Conservation (phyloP, 2,329 filamentous ascomycete species). For the Aciculosporium take region DNA sequence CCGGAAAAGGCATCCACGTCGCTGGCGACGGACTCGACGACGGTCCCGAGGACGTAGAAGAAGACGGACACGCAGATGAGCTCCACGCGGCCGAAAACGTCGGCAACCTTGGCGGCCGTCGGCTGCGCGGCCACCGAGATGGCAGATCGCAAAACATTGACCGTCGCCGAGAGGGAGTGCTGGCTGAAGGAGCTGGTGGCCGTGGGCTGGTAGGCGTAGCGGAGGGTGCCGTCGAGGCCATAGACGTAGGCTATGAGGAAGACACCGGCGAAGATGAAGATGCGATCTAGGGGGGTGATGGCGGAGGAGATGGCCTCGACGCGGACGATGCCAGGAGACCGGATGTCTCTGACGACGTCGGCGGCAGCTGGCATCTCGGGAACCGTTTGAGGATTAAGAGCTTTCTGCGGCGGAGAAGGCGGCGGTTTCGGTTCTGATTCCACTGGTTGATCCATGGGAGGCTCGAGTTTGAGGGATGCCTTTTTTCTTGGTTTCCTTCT, state of each 20-base stretch:
- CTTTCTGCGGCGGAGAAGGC: conserved; percentile 3
- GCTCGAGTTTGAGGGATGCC: no score
- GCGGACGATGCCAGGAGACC: conserved; percentile 41
- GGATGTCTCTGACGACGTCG: conserved; percentile 17
- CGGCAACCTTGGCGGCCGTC: conserved; percentile 48
- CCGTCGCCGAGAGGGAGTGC: conserved; percentile 42
- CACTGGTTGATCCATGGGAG: no score
- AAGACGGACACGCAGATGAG: conserved; percentile 40
- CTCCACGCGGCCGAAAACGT: conserved; percentile 49
- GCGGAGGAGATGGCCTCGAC: conserved; percentile 41
- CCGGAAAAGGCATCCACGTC: conserved; percentile 33
- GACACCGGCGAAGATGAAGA: conserved; percentile 44
- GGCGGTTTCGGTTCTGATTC: neutral
- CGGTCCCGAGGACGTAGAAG: conserved; percentile 34
- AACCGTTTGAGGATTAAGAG: neutral
- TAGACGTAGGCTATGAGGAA: conserved; percentile 53
- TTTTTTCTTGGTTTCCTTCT: no score
- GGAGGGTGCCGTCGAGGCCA: conserved; percentile 42
- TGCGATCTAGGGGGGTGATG: conserved; percentile 36
- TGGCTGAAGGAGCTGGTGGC: conserved; percentile 34
- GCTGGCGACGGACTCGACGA: conserved; percentile 48
- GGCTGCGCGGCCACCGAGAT: conserved; percentile 46
- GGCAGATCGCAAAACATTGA: conserved; percentile 43
- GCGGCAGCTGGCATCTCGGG: conserved; percentile 10
- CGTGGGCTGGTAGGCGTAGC: conserved; percentile 39